Percentiles rank a stretch among this genome's conserved stretches.
Conservation (phyloP, 2,329 filamentous ascomycete species). For the Apiospora marii region DNA sequence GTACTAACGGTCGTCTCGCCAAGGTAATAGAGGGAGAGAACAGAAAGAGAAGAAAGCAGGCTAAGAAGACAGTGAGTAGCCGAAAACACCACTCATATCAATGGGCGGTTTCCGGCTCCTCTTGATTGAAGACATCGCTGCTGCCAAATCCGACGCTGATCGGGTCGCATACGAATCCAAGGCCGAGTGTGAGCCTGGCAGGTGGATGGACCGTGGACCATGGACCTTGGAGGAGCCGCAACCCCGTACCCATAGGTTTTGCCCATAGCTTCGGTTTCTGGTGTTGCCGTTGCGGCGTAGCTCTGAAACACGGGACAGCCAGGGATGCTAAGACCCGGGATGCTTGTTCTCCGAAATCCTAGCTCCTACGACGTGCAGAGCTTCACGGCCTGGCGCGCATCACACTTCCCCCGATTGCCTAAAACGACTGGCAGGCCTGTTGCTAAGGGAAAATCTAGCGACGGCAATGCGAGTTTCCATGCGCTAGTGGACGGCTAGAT, state of each 20-base stretch:
- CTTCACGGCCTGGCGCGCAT: slow-evolving; percentile 34
- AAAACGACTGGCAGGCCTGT: slow-evolving; percentile 21
- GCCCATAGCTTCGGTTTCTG: slow-evolving; percentile 32
- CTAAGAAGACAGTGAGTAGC: background rate
- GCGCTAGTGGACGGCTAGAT: slow-evolving; percentile 10
- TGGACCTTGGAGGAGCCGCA: slow-evolving; percentile 8
- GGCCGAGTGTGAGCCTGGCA: slow-evolving; percentile 1
- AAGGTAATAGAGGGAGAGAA: slow-evolving; percentile 2
- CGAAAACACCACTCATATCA: slow-evolving; percentile 15
- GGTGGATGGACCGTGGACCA: background rate
- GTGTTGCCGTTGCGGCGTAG: slow-evolving; percentile 25
- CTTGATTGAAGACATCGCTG: slow-evolving; percentile 4
- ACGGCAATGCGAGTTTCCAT: slow-evolving; percentile 25
- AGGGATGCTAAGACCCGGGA: slow-evolving; percentile 38
- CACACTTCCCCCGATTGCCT: slow-evolving; percentile 32
- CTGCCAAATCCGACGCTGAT: background rate
- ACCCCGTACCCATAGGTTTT: slow-evolving; percentile 17
- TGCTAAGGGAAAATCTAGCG: slow-evolving; percentile 11
- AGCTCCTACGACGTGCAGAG: slow-evolving; percentile 31
- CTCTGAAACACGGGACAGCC: slow-evolving; percentile 39
- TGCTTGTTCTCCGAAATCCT: slow-evolving; percentile 32
- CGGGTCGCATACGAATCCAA: background rate
- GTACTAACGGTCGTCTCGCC: background rate
- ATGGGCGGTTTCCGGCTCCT: background rate
- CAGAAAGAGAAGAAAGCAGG: background rate